Evolutionary conservation across 1,284 basidiomycete species (phyloP).

Genomic region (Ceraceosorus bombacis): DNA sequence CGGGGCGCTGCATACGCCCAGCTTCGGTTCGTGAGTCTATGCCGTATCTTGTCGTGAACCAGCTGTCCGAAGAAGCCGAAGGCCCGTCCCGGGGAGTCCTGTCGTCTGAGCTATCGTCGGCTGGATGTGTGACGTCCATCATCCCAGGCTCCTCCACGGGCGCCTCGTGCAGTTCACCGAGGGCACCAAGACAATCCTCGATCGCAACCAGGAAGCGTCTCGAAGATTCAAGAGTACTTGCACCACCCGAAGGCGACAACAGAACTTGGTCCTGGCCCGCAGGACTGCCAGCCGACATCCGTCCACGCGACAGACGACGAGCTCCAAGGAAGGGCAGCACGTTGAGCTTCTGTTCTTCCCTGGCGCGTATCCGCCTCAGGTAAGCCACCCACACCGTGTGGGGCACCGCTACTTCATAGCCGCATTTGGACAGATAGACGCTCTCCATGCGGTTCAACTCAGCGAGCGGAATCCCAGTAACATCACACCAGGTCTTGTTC

Average conservation of each 20-base stretch:
- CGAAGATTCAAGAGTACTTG: slow-evolving; percentile 23
- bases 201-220: slow-evolving; percentile 29
- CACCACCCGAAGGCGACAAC: slow-evolving; percentile 10
- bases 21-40: slow-evolving; percentile 11
- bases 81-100: slow-evolving; percentile 13
- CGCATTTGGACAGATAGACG: slow-evolving; percentile 40
- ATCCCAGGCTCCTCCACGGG: slow-evolving; percentile 4
- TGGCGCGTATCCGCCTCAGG: slow-evolving; percentile 25
- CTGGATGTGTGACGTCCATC: neutral
- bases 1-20: slow-evolving; percentile 18
- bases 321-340: neutral
- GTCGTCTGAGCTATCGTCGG: slow-evolving; percentile 1
- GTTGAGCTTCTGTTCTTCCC: slow-evolving; percentile 20
- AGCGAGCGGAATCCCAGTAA: slow-evolving; percentile 43
- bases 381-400: slow-evolving; percentile 40
- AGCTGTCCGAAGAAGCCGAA: neutral
- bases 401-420: slow-evolving; percentile 40
- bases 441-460: slow-evolving; percentile 45
- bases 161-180: slow-evolving; percentile 24
- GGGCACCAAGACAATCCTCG: slow-evolving; percentile 24
- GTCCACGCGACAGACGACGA: neutral
- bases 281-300: slow-evolving; percentile 3
- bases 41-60: neutral
- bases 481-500: slow-evolving; percentile 48
- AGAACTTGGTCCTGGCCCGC: slow-evolving; percentile 12